These are phyloP conservation scores for Tolypocladium amazonense DNA, from an alignment of 2,329 filamentous ascomycete species.

Conservation along the genomic window DNA sequence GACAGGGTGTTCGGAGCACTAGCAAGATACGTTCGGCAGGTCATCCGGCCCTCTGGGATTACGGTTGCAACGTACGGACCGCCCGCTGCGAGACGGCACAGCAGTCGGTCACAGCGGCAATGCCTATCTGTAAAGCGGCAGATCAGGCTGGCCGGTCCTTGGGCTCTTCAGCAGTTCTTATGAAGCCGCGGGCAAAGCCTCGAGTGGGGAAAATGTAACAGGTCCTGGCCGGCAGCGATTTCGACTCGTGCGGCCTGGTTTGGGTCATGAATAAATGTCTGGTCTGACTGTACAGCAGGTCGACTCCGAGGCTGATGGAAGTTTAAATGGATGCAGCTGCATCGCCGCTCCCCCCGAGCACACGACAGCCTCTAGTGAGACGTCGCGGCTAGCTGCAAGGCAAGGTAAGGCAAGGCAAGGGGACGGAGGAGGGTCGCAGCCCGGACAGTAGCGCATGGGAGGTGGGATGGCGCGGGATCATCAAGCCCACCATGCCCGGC, in stretches of 20 bases:
- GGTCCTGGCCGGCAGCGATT: not conserved
- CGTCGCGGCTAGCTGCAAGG: not conserved
- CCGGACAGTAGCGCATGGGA: not conserved
- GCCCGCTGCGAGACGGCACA: not conserved
- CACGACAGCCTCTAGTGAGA: not conserved
- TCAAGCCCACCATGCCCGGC: not conserved
- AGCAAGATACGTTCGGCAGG: constrained; percentile 7
- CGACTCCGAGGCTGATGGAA: not conserved
- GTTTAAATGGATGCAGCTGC: not conserved
- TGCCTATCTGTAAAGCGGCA: not conserved
- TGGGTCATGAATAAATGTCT: not conserved
- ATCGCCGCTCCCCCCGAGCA: not conserved
- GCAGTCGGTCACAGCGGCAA: not conserved
- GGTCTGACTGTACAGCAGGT: not conserved
- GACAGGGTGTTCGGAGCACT: constrained; percentile 9
- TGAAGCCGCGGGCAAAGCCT: not conserved
- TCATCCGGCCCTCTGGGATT: constrained; percentile 8
- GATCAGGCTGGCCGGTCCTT: not conserved
- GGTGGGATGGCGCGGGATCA: not conserved
- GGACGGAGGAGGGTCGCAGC: not conserved
- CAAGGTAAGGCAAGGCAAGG: not conserved
- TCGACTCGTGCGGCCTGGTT: not conserved
- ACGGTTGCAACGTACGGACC: constrained; percentile 1
- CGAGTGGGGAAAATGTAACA: not conserved
- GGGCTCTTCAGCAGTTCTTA: not conserved